Evolutionary conservation across 2,329 filamentous ascomycete species (phyloP), one percentile per base, ranked within the genome.

Genomic region (Calonectria ilicicola): DNA sequence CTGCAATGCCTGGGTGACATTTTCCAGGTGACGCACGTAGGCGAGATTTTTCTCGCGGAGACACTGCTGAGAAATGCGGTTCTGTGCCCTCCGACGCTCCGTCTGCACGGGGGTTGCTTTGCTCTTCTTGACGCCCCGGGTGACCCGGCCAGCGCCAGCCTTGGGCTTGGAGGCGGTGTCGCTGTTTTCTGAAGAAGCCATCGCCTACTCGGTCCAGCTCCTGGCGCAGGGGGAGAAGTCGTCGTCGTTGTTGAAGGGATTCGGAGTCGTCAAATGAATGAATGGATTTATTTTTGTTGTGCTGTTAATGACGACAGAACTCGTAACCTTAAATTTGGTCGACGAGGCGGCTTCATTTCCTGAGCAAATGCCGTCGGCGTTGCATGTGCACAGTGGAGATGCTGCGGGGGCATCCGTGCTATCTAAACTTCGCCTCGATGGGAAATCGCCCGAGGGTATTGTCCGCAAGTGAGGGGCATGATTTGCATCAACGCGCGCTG

Each of bases 1-100:
- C 32, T 60, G 53, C 53, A 60, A 35, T 4, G 53, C 53, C 21
- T 60, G 32, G 12, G 53, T 60, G 53, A 60, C 53, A n/a, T 60
- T 60, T 60, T 60, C 53, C 14, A 60, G 53, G 14, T 60, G 53
- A 14, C 53, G 53, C 53, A 60, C 53, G 35, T 60, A 60, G 12
- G 53, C 53, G 32, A 60, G 53, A 32, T 60, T 60, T 40, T 60
- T 60, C 53, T 60, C 53, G 53, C 53, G 53, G 53, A 60, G 53
- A 15, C 53, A 60, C 32, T 60, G 53, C 35, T 60, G 53, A 35
- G 53, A 60, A 5, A 60, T 60, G 53, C 53, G 53, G 53, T 60
- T 60, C 53, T 60, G 53, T 0, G 53, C 53, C 53, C 53, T 40
- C 14, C 53, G 53, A 6, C 53, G 35, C 7, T 60, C 53, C 6